These are phyloP conservation scores for Aspergillus flavus DNA, from an alignment of 2,329 filamentous ascomycete genomes.

Conservation along the genomic window DNA sequence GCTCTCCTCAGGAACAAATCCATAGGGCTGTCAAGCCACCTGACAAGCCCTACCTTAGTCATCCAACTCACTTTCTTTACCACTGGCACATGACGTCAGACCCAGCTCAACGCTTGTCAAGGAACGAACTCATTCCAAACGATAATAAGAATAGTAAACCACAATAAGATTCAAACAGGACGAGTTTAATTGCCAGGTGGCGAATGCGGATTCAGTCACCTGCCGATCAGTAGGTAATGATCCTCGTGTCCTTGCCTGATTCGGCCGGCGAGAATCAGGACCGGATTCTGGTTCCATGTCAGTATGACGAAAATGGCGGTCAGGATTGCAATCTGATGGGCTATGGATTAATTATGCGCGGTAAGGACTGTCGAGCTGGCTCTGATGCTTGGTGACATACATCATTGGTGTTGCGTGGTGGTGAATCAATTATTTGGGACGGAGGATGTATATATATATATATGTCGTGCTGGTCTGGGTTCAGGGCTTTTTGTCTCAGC, in stretches of 20 bases:
- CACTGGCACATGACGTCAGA: constrained; percentile 1
- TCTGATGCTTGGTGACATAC: neutral
- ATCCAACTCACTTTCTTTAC: neutral
- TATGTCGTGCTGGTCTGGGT: neutral
- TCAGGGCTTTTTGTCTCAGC: no score
- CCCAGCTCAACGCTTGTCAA: constrained; percentile 5
- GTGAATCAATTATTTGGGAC: neutral
- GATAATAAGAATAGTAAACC: neutral
- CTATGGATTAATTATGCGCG: neutral
- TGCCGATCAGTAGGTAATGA: neutral
- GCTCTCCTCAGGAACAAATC: neutral
- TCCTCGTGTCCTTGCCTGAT: neutral
- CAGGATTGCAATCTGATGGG: neutral
- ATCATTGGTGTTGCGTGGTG: constrained; percentile 3
- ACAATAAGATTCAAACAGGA: neutral
- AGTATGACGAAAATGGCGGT: constrained; percentile 1
- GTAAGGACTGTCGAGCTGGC: neutral
- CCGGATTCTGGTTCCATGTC: neutral
- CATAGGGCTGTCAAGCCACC: constrained; percentile 9
- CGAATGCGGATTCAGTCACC: neutral
- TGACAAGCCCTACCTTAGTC: constrained; percentile 3
- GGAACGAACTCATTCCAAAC: neutral
- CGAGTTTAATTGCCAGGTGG: neutral
- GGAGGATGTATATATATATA: neutral
- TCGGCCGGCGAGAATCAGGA: neutral